Conservation (phyloP, 768 basidiomycete species). For the Tricholoma terreum region DNA sequence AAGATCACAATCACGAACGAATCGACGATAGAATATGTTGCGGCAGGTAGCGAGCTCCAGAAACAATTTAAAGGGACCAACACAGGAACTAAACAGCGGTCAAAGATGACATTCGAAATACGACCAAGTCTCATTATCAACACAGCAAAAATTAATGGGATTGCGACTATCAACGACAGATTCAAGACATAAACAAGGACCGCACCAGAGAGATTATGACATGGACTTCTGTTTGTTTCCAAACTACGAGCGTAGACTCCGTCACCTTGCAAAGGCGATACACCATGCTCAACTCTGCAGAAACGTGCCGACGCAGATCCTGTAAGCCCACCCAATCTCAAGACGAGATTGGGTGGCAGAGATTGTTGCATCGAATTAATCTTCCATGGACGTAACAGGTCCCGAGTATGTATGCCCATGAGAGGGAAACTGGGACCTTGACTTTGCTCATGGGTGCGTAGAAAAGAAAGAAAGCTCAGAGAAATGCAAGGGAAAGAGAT, state of each 20-base stretch:
- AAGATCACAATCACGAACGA: too few relatives aligned
- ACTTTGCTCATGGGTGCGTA: conserved; percentile 52
- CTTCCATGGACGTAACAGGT: conserved; percentile 77
- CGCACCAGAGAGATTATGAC: not conserved
- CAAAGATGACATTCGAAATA: too few relatives aligned
- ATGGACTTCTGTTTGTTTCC: conserved; percentile 51
- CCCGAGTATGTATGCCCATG: conserved; percentile 37
- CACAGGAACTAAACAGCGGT: too few relatives aligned
- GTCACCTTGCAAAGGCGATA: conserved; percentile 10
- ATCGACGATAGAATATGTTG: too few relatives aligned
- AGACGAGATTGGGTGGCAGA: conserved; percentile 54
- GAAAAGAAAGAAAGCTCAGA: not conserved
- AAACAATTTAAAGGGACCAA: too few relatives aligned
- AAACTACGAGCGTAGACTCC: conserved; percentile 58
- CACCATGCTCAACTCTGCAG: conserved; percentile 61
- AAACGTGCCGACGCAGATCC: conserved; percentile 42
- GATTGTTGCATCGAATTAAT: conserved; percentile 37
- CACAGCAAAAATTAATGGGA: too few relatives aligned
- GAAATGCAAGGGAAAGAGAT: not conserved
- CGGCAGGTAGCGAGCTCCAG: too few relatives aligned
- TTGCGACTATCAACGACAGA: too few relatives aligned
- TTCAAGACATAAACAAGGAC: too few relatives aligned
- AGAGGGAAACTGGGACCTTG: conserved; percentile 52
- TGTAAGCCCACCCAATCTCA: conserved; percentile 48
- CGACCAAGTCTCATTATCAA: too few relatives aligned